Base-by-base conservation (phyloP, 2,329 filamentous ascomycete species). In the Cryoendolithus antarcticus region DNA sequence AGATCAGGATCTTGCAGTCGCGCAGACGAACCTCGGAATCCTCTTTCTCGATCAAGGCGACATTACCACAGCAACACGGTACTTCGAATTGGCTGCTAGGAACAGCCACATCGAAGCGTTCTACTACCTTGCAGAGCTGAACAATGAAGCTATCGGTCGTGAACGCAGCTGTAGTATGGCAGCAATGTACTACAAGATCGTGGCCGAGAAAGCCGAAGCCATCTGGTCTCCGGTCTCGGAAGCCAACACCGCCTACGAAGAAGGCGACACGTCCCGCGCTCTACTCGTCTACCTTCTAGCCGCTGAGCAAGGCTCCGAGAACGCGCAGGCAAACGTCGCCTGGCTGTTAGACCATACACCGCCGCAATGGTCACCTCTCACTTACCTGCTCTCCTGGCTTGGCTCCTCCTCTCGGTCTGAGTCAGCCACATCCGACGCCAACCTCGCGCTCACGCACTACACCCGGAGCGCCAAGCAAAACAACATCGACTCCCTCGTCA, bases 401-500 rank as follows among this genome's bases (percentile, higher is more conserved):
- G 45, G 46, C 38, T 11, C 46, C 41, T 5, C 33, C 46, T 2
- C 35, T 41, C 9, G 47, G 43, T 43, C 35, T 47, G 1, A 3
- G 6, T 21, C 19, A 4, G 19, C 19, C 3, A 21, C 19, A 3
- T 42, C 42, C 19, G 75, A 81, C 55, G 66, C 75, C 1, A 66
- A 70, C 2, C 62, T 94, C 3, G 86, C 86, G 1, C 70, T 98
- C 36, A 80, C 93, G 29, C 91, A 94, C 63, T 98, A 88, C 85
- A 95, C 89, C 1, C 78, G 91, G 29, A 95, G 89, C 7, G 86
- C 91, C 2, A 83, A 86, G 48, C 93, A 98, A 58, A 75, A 80
- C 34, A 98, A 98, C 49, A 81, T 93, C 34, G 91, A 98, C 62
- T 84, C 88, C 0, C 71, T 94, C 46, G 83, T 98, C 48, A 98